These are phyloP conservation scores for Sechiopsis laciniata DNA, from an alignment of 306 rosid species.

Conservation along the genomic window DNA sequence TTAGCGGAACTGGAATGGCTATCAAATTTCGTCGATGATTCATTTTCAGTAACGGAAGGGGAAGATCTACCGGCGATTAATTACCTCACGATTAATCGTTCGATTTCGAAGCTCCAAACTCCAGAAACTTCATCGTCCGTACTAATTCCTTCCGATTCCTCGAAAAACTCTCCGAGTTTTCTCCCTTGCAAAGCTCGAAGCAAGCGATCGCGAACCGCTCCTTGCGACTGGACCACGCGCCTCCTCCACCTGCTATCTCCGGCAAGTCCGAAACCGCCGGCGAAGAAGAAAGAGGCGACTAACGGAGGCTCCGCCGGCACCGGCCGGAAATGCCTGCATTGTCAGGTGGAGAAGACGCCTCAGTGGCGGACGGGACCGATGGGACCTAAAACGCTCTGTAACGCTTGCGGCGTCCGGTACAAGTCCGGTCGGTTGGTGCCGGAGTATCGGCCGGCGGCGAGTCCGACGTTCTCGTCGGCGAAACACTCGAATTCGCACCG, in stretches of 20 bases:
- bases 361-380: conserved; percentile 73
- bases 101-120: conserved; percentile 41
- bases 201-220: conserved; percentile 92
- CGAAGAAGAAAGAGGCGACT: conserved; percentile 21
- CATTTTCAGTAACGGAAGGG: conserved; percentile 53
- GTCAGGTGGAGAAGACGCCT: conserved; percentile 63
- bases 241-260: conserved; percentile 57
- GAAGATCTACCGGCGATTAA: conserved; percentile 61
- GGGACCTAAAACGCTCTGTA: conserved; percentile 58
- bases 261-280: conserved; percentile 6
- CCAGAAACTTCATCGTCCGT: conserved; percentile 62
- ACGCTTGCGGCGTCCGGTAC: conserved; percentile 35
- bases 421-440: conserved; percentile 62
- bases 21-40: conserved; percentile 88
- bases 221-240: conserved; percentile 97
- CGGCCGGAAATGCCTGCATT: conserved; percentile 56
- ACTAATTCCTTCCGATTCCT: conserved; percentile 16
- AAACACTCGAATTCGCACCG: conserved; percentile 66
- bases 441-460: conserved; percentile 66
- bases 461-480: conserved; percentile 54
- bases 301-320: conserved; percentile 35
- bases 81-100: conserved; percentile 35
- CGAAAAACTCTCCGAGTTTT: conserved; percentile 50
- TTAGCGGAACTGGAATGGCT: conserved; percentile 96
- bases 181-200: conserved; percentile 57